Evolutionary conservation across 1,139 yeast species (phyloP).

Genomic region (Debaryomycetaceae sp.): DNA sequence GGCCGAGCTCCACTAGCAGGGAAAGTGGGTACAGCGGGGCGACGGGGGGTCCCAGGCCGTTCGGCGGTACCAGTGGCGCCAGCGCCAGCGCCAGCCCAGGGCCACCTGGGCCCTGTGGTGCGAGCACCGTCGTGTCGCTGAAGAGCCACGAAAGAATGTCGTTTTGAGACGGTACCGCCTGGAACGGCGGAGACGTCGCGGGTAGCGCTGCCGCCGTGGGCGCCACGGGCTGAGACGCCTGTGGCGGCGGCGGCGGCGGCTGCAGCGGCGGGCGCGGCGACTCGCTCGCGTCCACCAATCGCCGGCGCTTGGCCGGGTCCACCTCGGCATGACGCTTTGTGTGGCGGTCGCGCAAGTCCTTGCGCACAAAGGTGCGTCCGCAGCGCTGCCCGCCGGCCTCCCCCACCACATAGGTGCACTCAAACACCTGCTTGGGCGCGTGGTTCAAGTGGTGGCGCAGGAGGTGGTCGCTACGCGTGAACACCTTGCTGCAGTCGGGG

Average conservation of each 20-base stretch:
- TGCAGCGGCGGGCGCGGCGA: conserved; percentile 3
- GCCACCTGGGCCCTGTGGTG: background rate
- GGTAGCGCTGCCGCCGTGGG: background rate
- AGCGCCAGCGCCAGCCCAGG: conserved; percentile 11
- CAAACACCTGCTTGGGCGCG: conserved; percentile 29
- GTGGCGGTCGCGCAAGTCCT: conserved; percentile 38
- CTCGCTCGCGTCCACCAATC: conserved; percentile 2
- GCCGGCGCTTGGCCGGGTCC: conserved; percentile 5
- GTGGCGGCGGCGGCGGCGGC: conserved; percentile 1
- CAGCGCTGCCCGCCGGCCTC: conserved; percentile 24
- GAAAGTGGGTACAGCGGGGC: too few relatives aligned
- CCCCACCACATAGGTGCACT: conserved; percentile 27
- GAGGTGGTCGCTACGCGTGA: conserved; percentile 39
- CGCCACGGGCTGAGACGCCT: background rate
- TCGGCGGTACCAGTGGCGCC: conserved; percentile 7
- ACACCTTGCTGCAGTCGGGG: conserved; percentile 34
- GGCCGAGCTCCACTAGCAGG: too few relatives aligned
- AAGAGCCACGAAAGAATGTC: conserved; percentile 42
- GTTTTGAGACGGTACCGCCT: conserved; percentile 19
- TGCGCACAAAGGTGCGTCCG: conserved; percentile 38
- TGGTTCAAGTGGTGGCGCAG: conserved; percentile 42
- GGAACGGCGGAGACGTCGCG: background rate
- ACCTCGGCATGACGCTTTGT: conserved; percentile 24
- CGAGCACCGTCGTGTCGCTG: conserved; percentile 17
- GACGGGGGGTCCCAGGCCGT: conserved; percentile 1